phyloP scores from a whole-genome alignment of 148 eudicot species.

The Gaultheria prostrata region DNA sequence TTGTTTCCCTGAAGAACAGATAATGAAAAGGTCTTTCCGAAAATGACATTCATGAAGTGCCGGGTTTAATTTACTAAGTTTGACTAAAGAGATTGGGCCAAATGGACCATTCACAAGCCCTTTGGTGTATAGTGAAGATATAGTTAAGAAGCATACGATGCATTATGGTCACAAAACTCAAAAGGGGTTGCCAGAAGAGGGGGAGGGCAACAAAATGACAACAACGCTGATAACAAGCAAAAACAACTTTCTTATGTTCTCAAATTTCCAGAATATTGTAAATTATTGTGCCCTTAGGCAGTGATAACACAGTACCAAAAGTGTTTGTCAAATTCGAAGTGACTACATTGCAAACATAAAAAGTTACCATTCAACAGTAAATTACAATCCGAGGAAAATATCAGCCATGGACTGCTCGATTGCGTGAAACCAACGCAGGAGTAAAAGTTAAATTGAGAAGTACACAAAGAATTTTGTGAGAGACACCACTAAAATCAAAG shows the following conservation, averaged over 20 bases:
- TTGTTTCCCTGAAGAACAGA: conserved; percentile 30
- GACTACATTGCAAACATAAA: neutral
- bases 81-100: neutral
- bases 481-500: too few species aligned
- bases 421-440: neutral
- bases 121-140: neutral
- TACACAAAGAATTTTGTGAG: neutral
- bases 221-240: neutral
- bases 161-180: neutral
- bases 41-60: neutral
- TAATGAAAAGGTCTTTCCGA: neutral
- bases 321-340: neutral
- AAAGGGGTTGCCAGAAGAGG: neutral
- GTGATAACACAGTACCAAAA: neutral
- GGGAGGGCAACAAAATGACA: neutral
- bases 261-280: neutral
- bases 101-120: neutral
- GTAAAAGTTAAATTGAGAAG: neutral
- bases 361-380: neutral
- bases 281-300: neutral
- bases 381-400: neutral
- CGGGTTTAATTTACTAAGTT: neutral
- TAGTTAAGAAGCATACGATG: neutral
- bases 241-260: neutral
- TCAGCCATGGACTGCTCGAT: neutral